Percentiles rank a stretch among this genome's conserved stretches.
These are phyloP conservation scores for Danielia oregonensis DNA, from an alignment of 805 yeast genomes.

Conservation along the genomic window DNA sequence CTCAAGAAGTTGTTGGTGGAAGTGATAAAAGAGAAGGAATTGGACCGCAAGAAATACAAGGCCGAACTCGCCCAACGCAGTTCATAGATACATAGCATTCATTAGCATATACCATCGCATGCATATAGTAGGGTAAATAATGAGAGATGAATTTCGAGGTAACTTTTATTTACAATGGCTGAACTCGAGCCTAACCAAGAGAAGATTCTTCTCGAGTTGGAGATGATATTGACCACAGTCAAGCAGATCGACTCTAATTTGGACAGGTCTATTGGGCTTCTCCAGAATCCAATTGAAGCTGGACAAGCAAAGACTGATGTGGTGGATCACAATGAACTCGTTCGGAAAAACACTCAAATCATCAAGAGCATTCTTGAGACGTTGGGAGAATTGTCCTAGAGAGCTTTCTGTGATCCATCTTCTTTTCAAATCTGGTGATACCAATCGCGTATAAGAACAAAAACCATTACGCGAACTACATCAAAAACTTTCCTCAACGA, in stretches of 20 bases:
- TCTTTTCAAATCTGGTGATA: too few species aligned
- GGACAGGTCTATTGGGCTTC: constrained; percentile 20
- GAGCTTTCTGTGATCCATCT: too few species aligned
- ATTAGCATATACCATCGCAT: not conserved
- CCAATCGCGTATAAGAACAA: too few species aligned
- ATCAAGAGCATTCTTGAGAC: constrained; percentile 15
- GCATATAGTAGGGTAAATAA: too few species aligned
- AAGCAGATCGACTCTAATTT: constrained; percentile 28
- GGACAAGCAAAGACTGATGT: not conserved
- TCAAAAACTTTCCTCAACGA: not conserved
- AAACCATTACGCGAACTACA: not conserved
- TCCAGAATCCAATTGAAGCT: constrained; percentile 4
- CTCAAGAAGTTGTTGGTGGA: constrained; percentile 26
- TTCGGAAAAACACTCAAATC: constrained; percentile 15
- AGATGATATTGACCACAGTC: constrained; percentile 31
- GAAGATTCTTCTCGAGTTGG: constrained; percentile 28
- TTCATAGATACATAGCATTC: not conserved
- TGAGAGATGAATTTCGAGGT: too few species aligned
- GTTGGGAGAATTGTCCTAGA: constrained; percentile 1
- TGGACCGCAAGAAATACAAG: constrained; percentile 14
- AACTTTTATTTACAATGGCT: too few species aligned
- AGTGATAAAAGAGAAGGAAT: constrained; percentile 25
- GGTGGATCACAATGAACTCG: constrained; percentile 13
- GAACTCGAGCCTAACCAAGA: too few species aligned
- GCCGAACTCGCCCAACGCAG: too few species aligned